Conservation (phyloP, 495 filamentous ascomycete species). For the Tuber calosporum region DNA sequence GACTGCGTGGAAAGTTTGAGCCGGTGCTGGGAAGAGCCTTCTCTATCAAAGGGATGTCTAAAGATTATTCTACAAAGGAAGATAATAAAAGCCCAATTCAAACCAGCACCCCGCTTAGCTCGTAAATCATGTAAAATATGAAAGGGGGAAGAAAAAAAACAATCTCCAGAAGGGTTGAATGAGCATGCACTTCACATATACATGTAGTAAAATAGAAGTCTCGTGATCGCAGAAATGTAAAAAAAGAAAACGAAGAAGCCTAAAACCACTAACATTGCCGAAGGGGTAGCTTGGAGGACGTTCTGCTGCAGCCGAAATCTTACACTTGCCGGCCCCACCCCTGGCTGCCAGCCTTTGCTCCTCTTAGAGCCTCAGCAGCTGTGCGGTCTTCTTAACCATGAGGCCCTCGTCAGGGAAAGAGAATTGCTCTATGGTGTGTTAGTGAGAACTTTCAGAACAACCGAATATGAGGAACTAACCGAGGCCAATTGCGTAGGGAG, state of each 20-base stretch:
- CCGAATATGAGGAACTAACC: conserved; percentile 8
- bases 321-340: conserved; percentile 20
- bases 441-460: not conserved
- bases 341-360: conserved; percentile 6
- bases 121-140: not conserved
- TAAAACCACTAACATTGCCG: not conserved
- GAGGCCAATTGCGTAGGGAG: conserved; percentile 63
- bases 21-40: not conserved
- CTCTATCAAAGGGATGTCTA: conserved; percentile 1
- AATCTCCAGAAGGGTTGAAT: not conserved
- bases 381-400: conserved; percentile 74
- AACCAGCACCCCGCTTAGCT: not conserved
- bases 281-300: not conserved
- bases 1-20: not conserved
- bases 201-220: not conserved
- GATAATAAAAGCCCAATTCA: conserved; percentile 1
- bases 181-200: not conserved
- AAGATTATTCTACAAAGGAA: conserved; percentile 3
- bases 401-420: conserved; percentile 78
- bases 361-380: conserved; percentile 68
- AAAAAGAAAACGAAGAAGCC: not conserved
- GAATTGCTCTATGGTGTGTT: conserved; percentile 65
- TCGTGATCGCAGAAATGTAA: not conserved
- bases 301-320: conserved; percentile 14
- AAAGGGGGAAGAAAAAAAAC: not conserved